Evolutionary conservation across 1,284 basidiomycete genomes (phyloP).

Genomic region (Pascua guehoae): DNA sequence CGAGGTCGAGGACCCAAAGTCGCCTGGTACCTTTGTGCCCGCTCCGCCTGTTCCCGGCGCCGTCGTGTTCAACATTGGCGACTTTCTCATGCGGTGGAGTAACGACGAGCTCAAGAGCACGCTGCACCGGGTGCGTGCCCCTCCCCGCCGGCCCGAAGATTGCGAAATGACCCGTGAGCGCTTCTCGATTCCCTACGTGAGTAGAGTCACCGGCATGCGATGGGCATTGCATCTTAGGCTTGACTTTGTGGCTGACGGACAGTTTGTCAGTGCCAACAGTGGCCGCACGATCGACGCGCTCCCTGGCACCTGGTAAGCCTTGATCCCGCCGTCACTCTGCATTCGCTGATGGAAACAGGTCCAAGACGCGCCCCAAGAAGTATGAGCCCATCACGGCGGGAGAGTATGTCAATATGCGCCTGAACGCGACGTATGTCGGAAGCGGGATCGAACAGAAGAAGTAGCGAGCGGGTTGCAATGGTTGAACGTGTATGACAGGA

Average conservation of each 20-base stretch:
- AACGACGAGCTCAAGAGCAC: conserved; percentile 62
- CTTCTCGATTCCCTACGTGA: conserved; percentile 60
- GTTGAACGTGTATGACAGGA: neutral
- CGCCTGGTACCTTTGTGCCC: conserved; percentile 54
- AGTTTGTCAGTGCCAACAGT: conserved; percentile 54
- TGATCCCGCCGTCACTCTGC: too few relatives aligned
- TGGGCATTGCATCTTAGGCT: too few relatives aligned
- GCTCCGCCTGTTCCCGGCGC: conserved; percentile 56
- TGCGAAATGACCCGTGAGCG: conserved; percentile 53
- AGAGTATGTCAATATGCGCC: conserved; percentile 41
- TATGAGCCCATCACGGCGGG: conserved; percentile 54
- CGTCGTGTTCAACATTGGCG: conserved; percentile 61
- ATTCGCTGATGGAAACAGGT: too few relatives aligned
- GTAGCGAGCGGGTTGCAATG: neutral
- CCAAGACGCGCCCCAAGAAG: conserved; percentile 47
- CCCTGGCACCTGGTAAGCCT: conserved; percentile 55
- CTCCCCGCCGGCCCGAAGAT: conserved; percentile 33
- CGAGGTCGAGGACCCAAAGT: conserved; percentile 58
- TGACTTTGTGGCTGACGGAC: neutral
- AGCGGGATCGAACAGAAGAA: neutral
- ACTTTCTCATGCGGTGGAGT: conserved; percentile 62
- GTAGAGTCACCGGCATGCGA: conserved; percentile 24
- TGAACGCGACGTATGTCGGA: conserved; percentile 30
- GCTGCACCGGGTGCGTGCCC: conserved; percentile 59
- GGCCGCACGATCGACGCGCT: conserved; percentile 54